Conservation (phyloP, 2,329 filamentous ascomycete genomes). For the Lecanoromycetidae sp. region DNA sequence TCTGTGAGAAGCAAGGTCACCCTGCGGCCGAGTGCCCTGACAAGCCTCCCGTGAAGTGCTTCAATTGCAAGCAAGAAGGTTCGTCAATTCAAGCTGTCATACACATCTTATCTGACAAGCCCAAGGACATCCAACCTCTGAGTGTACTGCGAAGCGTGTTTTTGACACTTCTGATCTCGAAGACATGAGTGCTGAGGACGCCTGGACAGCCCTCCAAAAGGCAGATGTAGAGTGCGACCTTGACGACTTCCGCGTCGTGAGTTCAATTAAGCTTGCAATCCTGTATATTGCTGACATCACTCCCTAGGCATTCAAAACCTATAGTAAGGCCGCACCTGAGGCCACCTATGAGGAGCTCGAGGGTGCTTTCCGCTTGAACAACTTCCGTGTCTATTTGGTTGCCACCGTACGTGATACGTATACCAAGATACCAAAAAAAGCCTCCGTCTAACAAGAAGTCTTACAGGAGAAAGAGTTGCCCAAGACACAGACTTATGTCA, state of each 20-base stretch:
- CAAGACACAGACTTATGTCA: conserved; percentile 38
- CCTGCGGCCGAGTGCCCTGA: conserved; percentile 34
- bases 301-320: conserved; percentile 35
- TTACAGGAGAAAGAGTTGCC: conserved; percentile 32
- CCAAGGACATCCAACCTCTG: conserved; percentile 32
- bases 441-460: not conserved
- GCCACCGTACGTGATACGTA: conserved; percentile 34
- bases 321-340: conserved; percentile 36
- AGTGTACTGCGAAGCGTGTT: conserved; percentile 35
- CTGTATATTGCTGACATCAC: conserved; percentile 11
- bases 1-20: conserved; percentile 37
- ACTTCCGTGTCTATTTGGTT: conserved; percentile 40
- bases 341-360: conserved; percentile 40
- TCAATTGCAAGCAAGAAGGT: conserved; percentile 37
- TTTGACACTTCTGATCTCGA: conserved; percentile 34
- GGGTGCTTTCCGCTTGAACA: conserved; percentile 37
- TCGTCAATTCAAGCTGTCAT: not conserved
- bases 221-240: conserved; percentile 39
- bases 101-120: conserved; percentile 6
- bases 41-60: conserved; percentile 32
- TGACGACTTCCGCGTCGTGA: conserved; percentile 38
- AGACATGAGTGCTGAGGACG: conserved; percentile 36
- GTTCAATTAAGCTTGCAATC: conserved; percentile 1
- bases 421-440: too few species aligned
- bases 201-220: conserved; percentile 38